Base-by-base conservation (phyloP, 2,329 filamentous ascomycete genomes). In the Periconia macrospinosa region DNA sequence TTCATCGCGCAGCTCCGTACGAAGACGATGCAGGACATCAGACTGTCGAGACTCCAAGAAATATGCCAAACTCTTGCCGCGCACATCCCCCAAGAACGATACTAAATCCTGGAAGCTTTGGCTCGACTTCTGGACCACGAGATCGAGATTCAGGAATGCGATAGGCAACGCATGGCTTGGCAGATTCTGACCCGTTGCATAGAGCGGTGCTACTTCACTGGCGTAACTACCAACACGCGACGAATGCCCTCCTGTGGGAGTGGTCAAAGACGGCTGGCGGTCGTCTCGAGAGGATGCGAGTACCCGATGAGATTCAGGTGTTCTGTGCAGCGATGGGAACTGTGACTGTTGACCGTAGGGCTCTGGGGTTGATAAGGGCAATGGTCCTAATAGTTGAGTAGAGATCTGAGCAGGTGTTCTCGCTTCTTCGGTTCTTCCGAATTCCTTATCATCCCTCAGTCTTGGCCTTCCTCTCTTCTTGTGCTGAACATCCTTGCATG, bases 391-490 rank as follows among this genome's bases (percentile, higher is more conserved):
- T 30, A 63, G 51, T 46, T 68, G 67, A 30, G 62, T 63, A 42
- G 65, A 55, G 30, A 57, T 55, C 46, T 68, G 67, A 27, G 62
- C 63, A 45, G 66, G 56, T 33, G 57, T 59, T 52, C 66, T 65
- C 53, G 54, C 63, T 57, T 70, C 69, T 35, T 69, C 66, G 43
- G 55, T 58, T 56, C 64, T 67, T 37, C 61, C 60, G 44, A 72
- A 70, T 17, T 74, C 66, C 54, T 72, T 69, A 48, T 73, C 70
- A 67, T 93, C 90, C 63, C 90, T 84, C 61, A 94, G 78, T 59
- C 90, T 83, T 55, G 90, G 90, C 46, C 90, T 83, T 41, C 90
- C 90, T 63, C 90, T 80, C 72, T 93, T 94, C 74, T 93, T 94
- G 74, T 94, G 90, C 67, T 91, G 88, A 33, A 94, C 90, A 73